Percentiles rank a stretch among this genome's conserved stretches.
phyloP scores from a whole-genome alignment of 306 rosid species.

The Pyrus bretschneideri region DNA sequence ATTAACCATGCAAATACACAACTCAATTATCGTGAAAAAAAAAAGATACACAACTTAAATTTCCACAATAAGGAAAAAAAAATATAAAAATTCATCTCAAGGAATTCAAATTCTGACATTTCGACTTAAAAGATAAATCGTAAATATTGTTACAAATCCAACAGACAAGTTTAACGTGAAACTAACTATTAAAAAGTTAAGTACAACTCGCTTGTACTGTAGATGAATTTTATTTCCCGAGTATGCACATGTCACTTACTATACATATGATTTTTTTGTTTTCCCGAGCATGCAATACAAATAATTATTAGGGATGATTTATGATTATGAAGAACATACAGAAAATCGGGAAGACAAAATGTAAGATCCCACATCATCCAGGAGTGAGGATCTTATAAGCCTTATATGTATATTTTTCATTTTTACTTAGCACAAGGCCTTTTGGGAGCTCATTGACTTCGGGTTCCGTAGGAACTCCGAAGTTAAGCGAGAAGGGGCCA shows the following conservation, averaged over 20 bases:
- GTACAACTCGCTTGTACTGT: not conserved
- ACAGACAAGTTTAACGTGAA: not conserved
- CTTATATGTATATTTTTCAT: too few species aligned
- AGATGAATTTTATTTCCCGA: not conserved
- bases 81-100: not conserved
- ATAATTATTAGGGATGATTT: not conserved
- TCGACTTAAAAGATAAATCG: not conserved
- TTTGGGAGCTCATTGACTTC: too few species aligned
- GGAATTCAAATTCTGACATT: not conserved
- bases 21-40: conserved; percentile 8
- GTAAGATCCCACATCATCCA: too few species aligned
- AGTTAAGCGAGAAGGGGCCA: too few species aligned
- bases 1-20: not conserved
- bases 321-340: not conserved
- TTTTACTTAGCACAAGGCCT: too few species aligned
- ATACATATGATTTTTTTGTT: not conserved
- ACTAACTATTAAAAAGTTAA: not conserved
- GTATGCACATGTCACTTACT: not conserved
- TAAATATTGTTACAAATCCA: not conserved
- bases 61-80: not conserved
- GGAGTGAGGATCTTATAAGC: too few species aligned
- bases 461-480: too few species aligned
- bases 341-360: not conserved
- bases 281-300: not conserved
- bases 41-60: not conserved